phyloP scores from a whole-genome alignment of 768 basidiomycete genomes.

The Trametes gibbosa region DNA sequence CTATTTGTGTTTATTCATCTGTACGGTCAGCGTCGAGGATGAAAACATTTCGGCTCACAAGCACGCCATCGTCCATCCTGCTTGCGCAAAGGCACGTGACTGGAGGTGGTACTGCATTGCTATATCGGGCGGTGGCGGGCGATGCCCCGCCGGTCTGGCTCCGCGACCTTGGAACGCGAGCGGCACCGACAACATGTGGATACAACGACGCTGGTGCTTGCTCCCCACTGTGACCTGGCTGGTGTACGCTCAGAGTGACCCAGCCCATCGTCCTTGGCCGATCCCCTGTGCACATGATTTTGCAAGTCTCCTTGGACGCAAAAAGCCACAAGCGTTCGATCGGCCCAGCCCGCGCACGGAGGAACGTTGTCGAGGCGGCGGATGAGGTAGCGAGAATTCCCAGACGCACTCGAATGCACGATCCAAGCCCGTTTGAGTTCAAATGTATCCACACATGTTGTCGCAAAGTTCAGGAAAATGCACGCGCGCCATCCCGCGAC shows the following conservation, averaged over 20 bases:
- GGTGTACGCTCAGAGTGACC: no score
- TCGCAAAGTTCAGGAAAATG: not conserved
- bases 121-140: slow-evolving; percentile 2
- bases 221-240: no score
- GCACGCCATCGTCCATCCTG: slow-evolving; percentile 13
- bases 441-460: not conserved
- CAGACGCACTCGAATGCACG: not conserved
- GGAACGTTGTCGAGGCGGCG: not conserved
- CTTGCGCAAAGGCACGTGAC: slow-evolving; percentile 15
- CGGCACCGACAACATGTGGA: no score
- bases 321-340: not conserved
- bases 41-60: slow-evolving; percentile 13
- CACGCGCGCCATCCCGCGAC: not conserved
- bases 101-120: not conserved
- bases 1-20: not conserved
- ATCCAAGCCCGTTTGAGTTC: no score
- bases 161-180: not conserved
- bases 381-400: not conserved
- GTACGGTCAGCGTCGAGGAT: not conserved
- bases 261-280: not conserved
- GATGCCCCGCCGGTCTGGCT: not conserved
- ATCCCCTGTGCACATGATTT: not conserved
- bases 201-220: no score
- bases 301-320: not conserved
- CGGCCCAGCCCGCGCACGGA: not conserved